phyloP scores from a whole-genome alignment of 139 green algal species.

The Tetradesmus lagerheimii region DNA sequence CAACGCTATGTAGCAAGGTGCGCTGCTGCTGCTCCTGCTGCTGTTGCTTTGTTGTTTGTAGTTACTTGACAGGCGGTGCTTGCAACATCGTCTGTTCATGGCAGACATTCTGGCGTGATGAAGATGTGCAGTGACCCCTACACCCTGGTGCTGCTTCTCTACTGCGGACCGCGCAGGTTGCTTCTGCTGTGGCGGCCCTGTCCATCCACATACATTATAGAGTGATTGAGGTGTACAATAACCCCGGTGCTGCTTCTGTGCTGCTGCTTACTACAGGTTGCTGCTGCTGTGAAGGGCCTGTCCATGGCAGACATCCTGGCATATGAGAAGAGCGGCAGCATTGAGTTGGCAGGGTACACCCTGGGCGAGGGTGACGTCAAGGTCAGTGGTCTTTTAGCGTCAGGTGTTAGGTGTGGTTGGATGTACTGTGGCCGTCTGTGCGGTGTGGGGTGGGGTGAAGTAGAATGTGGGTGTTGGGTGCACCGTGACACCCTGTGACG shows the following conservation, averaged over 20 bases:
- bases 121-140: too few relatives aligned
- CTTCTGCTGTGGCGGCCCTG: not conserved
- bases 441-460: too few relatives aligned
- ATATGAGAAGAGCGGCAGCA: slow-evolving; percentile 70
- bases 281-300: slow-evolving; percentile 71
- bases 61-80: too few relatives aligned
- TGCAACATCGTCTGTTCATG: too few relatives aligned
- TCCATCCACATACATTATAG: not conserved
- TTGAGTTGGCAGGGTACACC: slow-evolving; percentile 79
- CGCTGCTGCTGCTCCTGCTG: not conserved
- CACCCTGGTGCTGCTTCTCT: not conserved
- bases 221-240: too few relatives aligned
- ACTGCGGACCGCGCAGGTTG: not conserved
- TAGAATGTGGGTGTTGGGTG: too few relatives aligned
- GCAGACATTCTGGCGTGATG: too few relatives aligned
- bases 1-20: too few relatives aligned
- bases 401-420: too few relatives aligned
- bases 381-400: slow-evolving; percentile 53
- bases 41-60: not conserved
- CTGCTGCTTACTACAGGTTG: not conserved
- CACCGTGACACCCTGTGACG: too few relatives aligned
- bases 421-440: too few relatives aligned
- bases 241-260: not conserved
- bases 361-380: slow-evolving; percentile 87
- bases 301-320: slow-evolving; percentile 67